Conservation (phyloP, 2,329 filamentous ascomycete species). For the Exophiala spinifera region DNA sequence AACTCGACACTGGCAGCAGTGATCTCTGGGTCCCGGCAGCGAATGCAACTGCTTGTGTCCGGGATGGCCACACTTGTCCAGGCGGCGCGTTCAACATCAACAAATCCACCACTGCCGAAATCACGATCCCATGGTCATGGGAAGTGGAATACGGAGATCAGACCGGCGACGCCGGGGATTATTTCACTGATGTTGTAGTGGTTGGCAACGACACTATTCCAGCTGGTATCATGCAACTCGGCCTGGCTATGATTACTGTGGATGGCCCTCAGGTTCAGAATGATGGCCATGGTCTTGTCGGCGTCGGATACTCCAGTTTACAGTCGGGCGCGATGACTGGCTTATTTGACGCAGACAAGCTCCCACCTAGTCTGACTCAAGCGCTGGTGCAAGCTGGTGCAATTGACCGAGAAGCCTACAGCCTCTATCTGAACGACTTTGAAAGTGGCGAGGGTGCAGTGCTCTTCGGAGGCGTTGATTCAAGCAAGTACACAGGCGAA, state of each 20-base stretch:
- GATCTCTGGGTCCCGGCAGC: slow-evolving; percentile 65
- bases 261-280: slow-evolving; percentile 51
- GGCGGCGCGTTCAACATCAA: slow-evolving; percentile 23
- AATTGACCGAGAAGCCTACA: slow-evolving; percentile 47
- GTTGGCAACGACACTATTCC: slow-evolving; percentile 49
- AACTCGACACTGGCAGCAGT: slow-evolving; percentile 61
- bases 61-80: slow-evolving; percentile 32
- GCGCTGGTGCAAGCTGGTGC: slow-evolving; percentile 57
- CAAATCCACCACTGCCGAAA: slow-evolving; percentile 21
- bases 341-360: slow-evolving; percentile 38
- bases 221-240: slow-evolving; percentile 58
- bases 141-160: slow-evolving; percentile 59
- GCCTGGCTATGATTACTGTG: slow-evolving; percentile 53
- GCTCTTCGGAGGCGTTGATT: slow-evolving; percentile 77
- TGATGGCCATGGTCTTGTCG: slow-evolving; percentile 59
- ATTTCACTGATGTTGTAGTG: slow-evolving; percentile 35
- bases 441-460: slow-evolving; percentile 65
- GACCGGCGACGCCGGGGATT: slow-evolving; percentile 52
- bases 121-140: slow-evolving; percentile 23
- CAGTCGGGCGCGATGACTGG: slow-evolving; percentile 37
- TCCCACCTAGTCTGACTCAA: slow-evolving; percentile 57
- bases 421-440: slow-evolving; percentile 42
- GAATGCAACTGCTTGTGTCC: slow-evolving; percentile 1
- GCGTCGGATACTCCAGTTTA: slow-evolving; percentile 45
- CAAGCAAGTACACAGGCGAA: slow-evolving; percentile 64